These are phyloP conservation scores for Coemansia sp. DNA, from an alignment of 192 early-diverging fungal genomes.

Conservation along the genomic window DNA sequence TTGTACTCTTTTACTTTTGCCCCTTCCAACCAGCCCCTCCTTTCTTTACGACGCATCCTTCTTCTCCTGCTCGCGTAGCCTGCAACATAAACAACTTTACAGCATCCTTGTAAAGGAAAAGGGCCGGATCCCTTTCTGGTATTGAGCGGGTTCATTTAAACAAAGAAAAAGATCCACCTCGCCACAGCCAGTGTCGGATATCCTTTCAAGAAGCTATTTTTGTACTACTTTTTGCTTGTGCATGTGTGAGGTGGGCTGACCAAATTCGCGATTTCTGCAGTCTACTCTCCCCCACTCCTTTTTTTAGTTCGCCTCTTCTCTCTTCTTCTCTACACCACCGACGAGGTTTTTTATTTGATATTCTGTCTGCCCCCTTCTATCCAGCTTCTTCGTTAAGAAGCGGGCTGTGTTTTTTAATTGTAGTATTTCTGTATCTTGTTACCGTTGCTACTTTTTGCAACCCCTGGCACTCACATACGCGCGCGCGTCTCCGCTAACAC, in stretches of 20 bases:
- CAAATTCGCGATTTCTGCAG: too few relatives aligned
- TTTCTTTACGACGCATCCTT: too few relatives aligned
- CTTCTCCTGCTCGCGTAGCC: too few relatives aligned
- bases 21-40: too few relatives aligned
- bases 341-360: background rate
- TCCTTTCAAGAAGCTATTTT: background rate
- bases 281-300: background rate
- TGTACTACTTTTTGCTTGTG: too few relatives aligned
- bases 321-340: background rate
- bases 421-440: conserved; percentile 11
- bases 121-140: conserved; percentile 2
- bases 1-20: too few relatives aligned
- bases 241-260: too few relatives aligned
- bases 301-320: background rate
- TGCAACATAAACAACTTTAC: too few relatives aligned
- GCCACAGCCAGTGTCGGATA: too few relatives aligned
- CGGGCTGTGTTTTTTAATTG: conserved; percentile 3
- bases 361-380: background rate
- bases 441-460: background rate
- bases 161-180: too few relatives aligned
- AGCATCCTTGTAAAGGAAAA: too few relatives aligned
- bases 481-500: background rate
- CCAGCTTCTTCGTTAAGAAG: background rate
- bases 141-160: background rate
- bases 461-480: background rate